Base-by-base conservation (phyloP, 1,284 basidiomycete species). In the Chalciporus piperatoides region DNA sequence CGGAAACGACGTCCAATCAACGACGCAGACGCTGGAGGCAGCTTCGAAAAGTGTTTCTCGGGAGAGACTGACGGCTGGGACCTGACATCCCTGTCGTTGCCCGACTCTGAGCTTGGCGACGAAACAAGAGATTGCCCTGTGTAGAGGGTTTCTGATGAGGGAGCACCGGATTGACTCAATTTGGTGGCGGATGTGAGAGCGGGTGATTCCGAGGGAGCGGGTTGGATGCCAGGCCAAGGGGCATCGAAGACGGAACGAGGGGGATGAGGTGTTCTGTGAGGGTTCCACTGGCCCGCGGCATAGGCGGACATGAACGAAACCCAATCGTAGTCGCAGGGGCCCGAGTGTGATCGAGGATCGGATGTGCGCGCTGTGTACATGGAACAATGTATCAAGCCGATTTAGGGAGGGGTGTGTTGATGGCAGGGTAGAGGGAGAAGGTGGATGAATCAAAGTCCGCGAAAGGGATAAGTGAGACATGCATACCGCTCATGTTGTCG, bases 201-300 rank as follows among this genome's bases (percentile, higher is more conserved):
- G 11, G 48, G 41, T n/a, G 40, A 39, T 32, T 62, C 59, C 0
- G 52, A 47, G 10, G 46, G 39, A 9, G 40, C 3, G 4, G 33
- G 32, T 15, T 54, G 65, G 24, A 43, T 40, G 48, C 17, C 45
- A 27, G 41, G 44, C 47, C 60, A 55, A 9, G 63, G 19, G 33
- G 63, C 37, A 44, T 66, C 55, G 46, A 65, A 60, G 28, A 60
- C 66, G 8, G 66, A 63, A 46, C 70, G 69, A 4, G 88, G 90
- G 6, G 77, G 82, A 57, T 78, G 78, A 1, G 90, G 90, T 0
- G 81, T 86, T 47, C 77, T 77, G 56, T 84, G 80, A 1, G 91
- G 89, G 63, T 91, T 88, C 85, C 91, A 94, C 52, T 81, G 75
- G 10, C 90, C 90, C 24, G 77, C 65, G 0, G 88, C 81, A 63